Evolutionary conservation across 345 rosid genomes (phyloP).

Genomic region (Pseudoturritis turrita): DNA sequence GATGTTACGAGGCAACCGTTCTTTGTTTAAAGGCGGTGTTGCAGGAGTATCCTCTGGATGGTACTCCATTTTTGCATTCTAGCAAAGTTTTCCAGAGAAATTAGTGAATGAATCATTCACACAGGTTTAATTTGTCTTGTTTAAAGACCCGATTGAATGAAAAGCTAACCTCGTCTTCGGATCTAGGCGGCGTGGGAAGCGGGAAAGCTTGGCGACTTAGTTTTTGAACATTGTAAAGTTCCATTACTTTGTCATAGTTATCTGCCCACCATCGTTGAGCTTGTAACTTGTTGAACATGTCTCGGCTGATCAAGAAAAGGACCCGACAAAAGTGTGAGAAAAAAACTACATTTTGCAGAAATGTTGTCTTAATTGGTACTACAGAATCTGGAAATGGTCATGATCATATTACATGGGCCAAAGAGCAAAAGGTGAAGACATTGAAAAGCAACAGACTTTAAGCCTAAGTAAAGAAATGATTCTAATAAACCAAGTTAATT

Average conservation of each 20-base stretch:
- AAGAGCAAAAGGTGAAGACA: not conserved
- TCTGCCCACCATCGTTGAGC: constrained; percentile 99
- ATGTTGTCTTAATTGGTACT: not conserved
- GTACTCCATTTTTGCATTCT: constrained; percentile 70
- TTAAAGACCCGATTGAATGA: not conserved
- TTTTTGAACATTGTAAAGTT: constrained; percentile 96
- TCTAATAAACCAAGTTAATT: not conserved
- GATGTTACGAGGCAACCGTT: constrained; percentile 70
- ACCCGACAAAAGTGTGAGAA: not conserved
- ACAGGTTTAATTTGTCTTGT: not conserved
- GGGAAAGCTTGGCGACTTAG: constrained; percentile 92
- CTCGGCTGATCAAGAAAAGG: constrained; percentile 55
- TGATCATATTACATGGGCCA: not conserved
- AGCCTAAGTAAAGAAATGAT: not conserved
- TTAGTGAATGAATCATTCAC: not conserved
- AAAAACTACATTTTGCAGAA: constrained; percentile 18
- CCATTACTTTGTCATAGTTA: constrained; percentile 91
- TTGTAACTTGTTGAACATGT: constrained; percentile 92
- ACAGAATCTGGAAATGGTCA: constrained; percentile 6
- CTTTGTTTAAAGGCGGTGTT: constrained; percentile 70
- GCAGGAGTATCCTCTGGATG: constrained; percentile 75
- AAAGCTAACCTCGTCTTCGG: constrained; percentile 85
- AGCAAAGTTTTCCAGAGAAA: constrained; percentile 4
- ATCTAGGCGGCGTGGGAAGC: constrained; percentile 84
- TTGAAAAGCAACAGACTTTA: not conserved